Evolutionary conservation across 768 basidiomycete genomes (phyloP), one percentile per base, ranked within the genome.

Genomic region (Boletus patriciae): DNA sequence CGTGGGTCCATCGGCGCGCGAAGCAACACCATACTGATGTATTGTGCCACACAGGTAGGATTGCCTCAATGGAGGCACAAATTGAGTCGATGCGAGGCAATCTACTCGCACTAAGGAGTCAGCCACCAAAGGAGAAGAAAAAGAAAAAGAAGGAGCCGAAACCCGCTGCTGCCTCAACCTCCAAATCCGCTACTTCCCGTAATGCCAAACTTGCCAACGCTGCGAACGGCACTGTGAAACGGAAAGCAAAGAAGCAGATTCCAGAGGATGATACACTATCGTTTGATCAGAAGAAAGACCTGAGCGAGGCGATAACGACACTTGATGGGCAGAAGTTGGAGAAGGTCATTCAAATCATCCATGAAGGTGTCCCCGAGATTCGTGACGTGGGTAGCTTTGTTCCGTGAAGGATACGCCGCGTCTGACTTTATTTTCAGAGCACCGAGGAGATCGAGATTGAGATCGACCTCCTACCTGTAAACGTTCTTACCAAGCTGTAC

Each of bases 401-500:
- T 50, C 73, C 19, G 21, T 34, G 29, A 43, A 36, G 37, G 53
- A 33, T 58, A 19, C 42, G 58, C n/a, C 31, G 34, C 9, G 57
- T 54, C 57, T 66, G 57, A 58, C 56, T 49, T 15, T 57, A 29
- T 50, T 60, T 53, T 57, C 77, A 94, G 92, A 94, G 92, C 73
- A 90, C 89, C 45, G 94, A 98, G 73, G 97, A 99, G 77, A 98
- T 99, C 67, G 97, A 99, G 73, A 84, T 99, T 42, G 97, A 99
- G 74, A 98, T 99, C 67, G 97, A 98, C 68, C 78, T 85, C 40
- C 78, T 99, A 33, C 95, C 97, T 47, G 80, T 90, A 8, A 73
- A 82, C 31, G 95, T 97, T 44, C 83, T 98, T 51, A 89, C 90
- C 51, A 92, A 93, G 74, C 81, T 99, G 29, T 99, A 98, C 79